phyloP scores from a whole-genome alignment of 768 basidiomycete species.

The Piloderma croceum region DNA sequence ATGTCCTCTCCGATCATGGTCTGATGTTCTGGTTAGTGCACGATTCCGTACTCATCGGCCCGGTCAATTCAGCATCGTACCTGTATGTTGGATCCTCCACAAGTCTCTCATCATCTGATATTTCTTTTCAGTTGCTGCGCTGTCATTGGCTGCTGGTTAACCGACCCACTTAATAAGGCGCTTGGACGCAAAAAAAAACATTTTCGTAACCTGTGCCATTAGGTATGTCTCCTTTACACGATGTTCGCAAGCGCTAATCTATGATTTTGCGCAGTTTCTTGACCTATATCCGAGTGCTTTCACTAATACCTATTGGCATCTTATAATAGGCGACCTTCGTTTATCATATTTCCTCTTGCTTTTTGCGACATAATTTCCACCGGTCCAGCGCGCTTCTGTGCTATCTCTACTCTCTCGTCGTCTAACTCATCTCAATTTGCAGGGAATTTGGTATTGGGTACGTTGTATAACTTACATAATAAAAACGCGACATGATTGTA shows the following conservation, averaged over 20 bases:
- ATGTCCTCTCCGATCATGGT: conserved; percentile 12
- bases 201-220: no score
- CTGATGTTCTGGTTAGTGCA: conserved; percentile 19
- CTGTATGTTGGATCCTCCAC: conserved; percentile 9
- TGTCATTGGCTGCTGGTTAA: conserved; percentile 56
- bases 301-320: conserved; percentile 53
- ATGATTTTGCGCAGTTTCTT: no score
- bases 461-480: no score
- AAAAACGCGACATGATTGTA: no score
- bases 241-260: conserved; percentile 29
- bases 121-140: conserved; percentile 35
- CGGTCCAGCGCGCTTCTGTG: no score
- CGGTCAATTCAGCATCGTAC: conserved; percentile 48
- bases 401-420: no score
- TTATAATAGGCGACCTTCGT: conserved; percentile 50
- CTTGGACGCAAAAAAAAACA: no score
- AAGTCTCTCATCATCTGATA: conserved; percentile 1
- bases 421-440: conserved; percentile 49
- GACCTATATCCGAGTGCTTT: conserved; percentile 50
- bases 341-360: conserved; percentile 49
- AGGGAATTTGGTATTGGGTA: conserved; percentile 49
- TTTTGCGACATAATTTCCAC: no score
- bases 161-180: conserved; percentile 70
- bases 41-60: conserved; percentile 53
- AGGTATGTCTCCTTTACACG: conserved; percentile 32